Evolutionary conservation across 116 monocot genomes (phyloP).

Genomic region (Trichopus zeylanicus): DNA sequence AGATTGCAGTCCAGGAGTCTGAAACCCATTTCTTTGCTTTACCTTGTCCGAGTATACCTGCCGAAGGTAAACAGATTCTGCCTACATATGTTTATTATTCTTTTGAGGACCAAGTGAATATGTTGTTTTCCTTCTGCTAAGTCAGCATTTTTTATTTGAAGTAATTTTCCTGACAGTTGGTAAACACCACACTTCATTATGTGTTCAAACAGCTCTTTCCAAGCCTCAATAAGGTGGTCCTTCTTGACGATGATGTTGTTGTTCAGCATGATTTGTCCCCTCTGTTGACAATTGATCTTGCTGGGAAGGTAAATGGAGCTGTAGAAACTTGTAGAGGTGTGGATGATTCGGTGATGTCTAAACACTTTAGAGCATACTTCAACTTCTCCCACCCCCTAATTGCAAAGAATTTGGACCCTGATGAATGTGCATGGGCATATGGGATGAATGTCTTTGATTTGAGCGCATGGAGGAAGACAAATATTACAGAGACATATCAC

Average conservation of each 20-base stretch:
- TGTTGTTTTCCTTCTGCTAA: not conserved
- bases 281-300: conserved; percentile 67
- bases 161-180: not conserved
- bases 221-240: conserved; percentile 79
- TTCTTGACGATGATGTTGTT: conserved; percentile 94
- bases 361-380: conserved; percentile 80
- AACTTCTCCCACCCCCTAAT: conserved; percentile 89
- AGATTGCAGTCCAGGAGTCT: conserved; percentile 82
- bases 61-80: conserved; percentile 63
- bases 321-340: conserved; percentile 81
- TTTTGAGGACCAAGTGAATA: too few relatives aligned
- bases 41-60: conserved; percentile 85
- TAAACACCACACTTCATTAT: not conserved
- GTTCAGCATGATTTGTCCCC: conserved; percentile 71
- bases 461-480: conserved; percentile 74
- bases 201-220: conserved; percentile 66
- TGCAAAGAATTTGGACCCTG: conserved; percentile 55
- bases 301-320: conserved; percentile 86
- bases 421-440: conserved; percentile 94
- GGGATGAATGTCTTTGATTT: conserved; percentile 95
- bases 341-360: conserved; percentile 93
- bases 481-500: conserved; percentile 72
- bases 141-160: not conserved
- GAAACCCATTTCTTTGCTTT: conserved; percentile 83
- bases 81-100: too few relatives aligned